A percentile compares a stretch with the other conserved stretches of the same genome.
phyloP scores from a whole-genome alignment of 331 rosid genomes.

The Malus hybrid region DNA sequence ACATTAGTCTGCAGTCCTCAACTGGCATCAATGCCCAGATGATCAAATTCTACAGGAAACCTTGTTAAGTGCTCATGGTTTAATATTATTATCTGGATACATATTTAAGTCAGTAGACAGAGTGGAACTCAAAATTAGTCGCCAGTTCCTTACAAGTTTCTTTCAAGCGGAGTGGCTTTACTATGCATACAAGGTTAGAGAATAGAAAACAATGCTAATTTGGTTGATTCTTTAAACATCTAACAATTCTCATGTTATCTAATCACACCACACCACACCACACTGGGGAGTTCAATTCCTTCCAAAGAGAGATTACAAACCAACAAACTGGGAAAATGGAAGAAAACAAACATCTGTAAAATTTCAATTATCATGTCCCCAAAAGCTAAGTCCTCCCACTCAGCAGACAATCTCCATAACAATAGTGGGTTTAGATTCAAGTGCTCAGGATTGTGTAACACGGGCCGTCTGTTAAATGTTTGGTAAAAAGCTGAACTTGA shows the following conservation, averaged over 20 bases:
- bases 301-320: background rate
- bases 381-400: background rate
- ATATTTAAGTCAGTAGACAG: background rate
- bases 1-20: background rate
- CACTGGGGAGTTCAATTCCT: background rate
- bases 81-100: too few species aligned
- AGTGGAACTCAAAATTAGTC: background rate
- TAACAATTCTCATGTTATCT: background rate
- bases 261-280: background rate
- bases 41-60: background rate
- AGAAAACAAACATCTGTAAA: background rate
- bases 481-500: too few species aligned
- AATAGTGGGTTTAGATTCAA: background rate
- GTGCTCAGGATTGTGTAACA: too few species aligned
- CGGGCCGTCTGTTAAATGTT: too few species aligned
- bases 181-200: background rate
- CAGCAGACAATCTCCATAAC: background rate
- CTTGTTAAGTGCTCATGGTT: too few species aligned
- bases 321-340: background rate
- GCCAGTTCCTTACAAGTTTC: background rate
- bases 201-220: background rate
- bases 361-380: background rate
- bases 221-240: background rate
- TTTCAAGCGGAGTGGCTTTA: background rate
- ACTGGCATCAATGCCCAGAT: background rate